Evolutionary conservation across 495 filamentous ascomycete species (phyloP), one percentile per base, ranked within the genome.

Genomic region (Rostrohypoxylon terebratum): DNA sequence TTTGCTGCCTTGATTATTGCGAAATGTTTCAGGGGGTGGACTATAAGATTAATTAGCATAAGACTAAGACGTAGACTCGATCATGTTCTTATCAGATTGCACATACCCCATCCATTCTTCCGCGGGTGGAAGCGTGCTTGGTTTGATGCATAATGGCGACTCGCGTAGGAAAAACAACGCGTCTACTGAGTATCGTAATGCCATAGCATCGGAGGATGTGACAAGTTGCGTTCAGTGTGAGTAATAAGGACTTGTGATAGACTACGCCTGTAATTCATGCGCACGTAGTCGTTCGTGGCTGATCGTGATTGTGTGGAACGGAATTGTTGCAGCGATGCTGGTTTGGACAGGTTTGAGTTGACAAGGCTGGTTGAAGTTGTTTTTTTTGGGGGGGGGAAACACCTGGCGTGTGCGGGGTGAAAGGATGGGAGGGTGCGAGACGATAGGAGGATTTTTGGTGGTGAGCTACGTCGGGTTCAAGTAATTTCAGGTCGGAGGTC

Each of bases 51-150:
- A 20, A 55, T 78, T 63, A 77, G 77, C 48, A 77, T 53, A 28
- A 8, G 44, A 40, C 6, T 53, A 28, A 8, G 44, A 40, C 6
- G 23, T 36, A 16, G 51, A 25, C 10, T 60, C 14, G 34, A 28
- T 54, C 9, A 16, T 10, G 25, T 40, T 9, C 7, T 47, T 45
- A 45, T 44, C 1, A n/a, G 9, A 3, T 54, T 25, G 16, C 21
- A 80, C 90, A 77, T 87, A 97, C 94, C 95, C 94, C 93, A 98
- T 97, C 96, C 96, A 99, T 86, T 98, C 94, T 83, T 97, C 94
- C 64, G 92, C 88, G 23, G 94, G 91, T 25, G 96, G 96, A 45
- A 99, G 87, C 57, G 85, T 85, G 53, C 88, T 80, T 36, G 96
- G 96, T 76, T 95, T 97, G 64, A 87, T 81, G 74, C 94, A 93